phyloP scores from a whole-genome alignment of 2,329 filamentous ascomycete species.

The Hymenoscyphus salicellus region DNA sequence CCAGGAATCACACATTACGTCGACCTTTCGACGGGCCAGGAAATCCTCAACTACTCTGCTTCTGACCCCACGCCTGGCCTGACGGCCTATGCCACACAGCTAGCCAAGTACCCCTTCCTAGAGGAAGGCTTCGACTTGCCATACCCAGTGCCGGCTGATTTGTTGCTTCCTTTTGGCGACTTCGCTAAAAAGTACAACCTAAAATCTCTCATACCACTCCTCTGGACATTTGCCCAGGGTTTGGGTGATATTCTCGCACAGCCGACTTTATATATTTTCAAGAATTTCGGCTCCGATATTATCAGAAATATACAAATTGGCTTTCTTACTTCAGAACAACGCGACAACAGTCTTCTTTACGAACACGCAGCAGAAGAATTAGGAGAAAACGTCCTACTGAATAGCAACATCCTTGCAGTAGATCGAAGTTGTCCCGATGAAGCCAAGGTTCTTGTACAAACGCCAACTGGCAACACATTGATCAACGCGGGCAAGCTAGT shows the following conservation, averaged over 20 bases:
- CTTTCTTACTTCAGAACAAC: conserved; percentile 12
- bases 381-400: conserved; percentile 19
- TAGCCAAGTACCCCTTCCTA: conserved; percentile 37
- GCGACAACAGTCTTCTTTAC: conserved; percentile 24
- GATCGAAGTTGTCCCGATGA: conserved; percentile 14
- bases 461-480: conserved; percentile 33
- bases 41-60: conserved; percentile 6
- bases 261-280: conserved; percentile 47
- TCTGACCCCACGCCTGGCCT: conserved; percentile 12
- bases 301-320: conserved; percentile 17
- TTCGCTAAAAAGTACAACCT: conserved; percentile 37
- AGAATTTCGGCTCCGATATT: conserved; percentile 36
- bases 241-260: conserved; percentile 43
- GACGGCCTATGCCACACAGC: conserved; percentile 20
- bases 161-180: conserved; percentile 25
- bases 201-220: conserved; percentile 40
- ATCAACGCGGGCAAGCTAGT: conserved; percentile 43
- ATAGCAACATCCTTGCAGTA: conserved; percentile 19
- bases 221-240: conserved; percentile 44
- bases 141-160: conserved; percentile 22
- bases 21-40: conserved; percentile 35
- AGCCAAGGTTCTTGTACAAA: conserved; percentile 34
- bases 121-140: conserved; percentile 42
- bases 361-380: conserved; percentile 13
- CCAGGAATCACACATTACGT: conserved; percentile 29